These are phyloP conservation scores for Verticillium albo-atrum DNA, from an alignment of 2,329 filamentous ascomycete species.

Conservation along the genomic window DNA sequence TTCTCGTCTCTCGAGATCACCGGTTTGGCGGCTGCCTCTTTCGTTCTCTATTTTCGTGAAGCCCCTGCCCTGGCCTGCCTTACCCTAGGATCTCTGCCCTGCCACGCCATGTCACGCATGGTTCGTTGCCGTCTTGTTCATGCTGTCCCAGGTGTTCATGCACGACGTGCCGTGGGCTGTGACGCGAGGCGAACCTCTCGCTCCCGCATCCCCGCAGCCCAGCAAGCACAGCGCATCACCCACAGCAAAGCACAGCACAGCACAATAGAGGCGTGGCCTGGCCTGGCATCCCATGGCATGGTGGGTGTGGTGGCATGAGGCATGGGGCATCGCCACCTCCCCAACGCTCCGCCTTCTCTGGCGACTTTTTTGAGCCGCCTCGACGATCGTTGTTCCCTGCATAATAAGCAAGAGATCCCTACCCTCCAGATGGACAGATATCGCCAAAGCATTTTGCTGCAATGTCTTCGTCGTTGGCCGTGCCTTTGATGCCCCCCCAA, in stretches of 20 bases:
- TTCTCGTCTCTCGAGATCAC: no score
- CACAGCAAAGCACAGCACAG: no score
- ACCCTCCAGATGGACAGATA: neutral
- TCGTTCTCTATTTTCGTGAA: neutral
- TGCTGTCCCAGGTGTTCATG: constrained; percentile 14
- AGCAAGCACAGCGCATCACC: neutral
- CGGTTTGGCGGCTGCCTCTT: neutral
- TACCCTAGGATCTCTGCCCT: no score
- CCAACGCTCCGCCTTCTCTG: neutral
- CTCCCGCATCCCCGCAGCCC: neutral
- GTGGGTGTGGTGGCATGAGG: neutral
- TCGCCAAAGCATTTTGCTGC: neutral
- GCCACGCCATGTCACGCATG: neutral
- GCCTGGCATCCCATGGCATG: neutral
- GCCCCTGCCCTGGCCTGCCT: neutral
- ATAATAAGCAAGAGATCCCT: neutral
- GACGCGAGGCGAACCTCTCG: neutral
- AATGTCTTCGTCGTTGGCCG: neutral
- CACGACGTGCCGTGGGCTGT: constrained; percentile 3
- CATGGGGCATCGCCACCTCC: neutral
- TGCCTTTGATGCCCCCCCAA: neutral
- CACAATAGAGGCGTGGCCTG: no score
- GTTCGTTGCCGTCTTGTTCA: constrained; percentile 6
- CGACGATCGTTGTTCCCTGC: neutral
- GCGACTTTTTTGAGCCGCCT: neutral